Base-by-base conservation (phyloP, 192 early-diverging fungal genomes). In the Phycomyces blakesleeanus region DNA sequence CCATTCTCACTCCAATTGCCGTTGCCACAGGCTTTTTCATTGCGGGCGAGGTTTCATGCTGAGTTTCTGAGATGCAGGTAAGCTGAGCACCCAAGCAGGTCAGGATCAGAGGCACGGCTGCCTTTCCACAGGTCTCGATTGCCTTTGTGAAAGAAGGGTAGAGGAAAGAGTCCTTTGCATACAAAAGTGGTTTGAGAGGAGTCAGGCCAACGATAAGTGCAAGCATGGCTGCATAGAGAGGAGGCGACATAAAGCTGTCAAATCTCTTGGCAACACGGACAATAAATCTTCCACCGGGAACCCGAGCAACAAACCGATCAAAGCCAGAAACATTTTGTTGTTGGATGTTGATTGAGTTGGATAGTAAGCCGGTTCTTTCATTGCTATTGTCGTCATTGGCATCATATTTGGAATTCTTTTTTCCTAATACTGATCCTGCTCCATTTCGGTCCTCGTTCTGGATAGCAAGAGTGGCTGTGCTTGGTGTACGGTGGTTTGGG, bases 81-180 rank as follows among this genome's bases (percentile, higher is more conserved):
- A 85, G 67, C 65, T 91, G 89, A 14, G 87, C 85, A 5, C 91
- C 91, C 5, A 93, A 81, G 59, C 88, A 88, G 2, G 90, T 75
- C 49, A 93, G 68, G 25, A 91, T 88, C 56, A 91, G 73, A 1
- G 91, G 91, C 18, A 93, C 89, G 8, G 87, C 88, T 4, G 88
- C 89, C 24, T 83, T 79, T 38, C 91, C 91, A 67, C 90, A 79
- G 22, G 62, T 84, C 71, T 90, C 85, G 22, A 93, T 79, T 1
- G 87, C 84, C 51, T 85, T 81, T 59, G 86, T 84, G 4, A 90
- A 39, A 38, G 78, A 78, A 18, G 67, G 67, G 25, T 69, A 69
- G 5, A 87, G 60, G 49, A 86, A 73, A 7, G 83, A 81, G 6
- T 79, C 66, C 1, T 76, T 73, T 41, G 81, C 77, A 75, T 85